These are phyloP conservation scores for Apium graveolens DNA, from an alignment of 129 eudicot species.

Conservation along the genomic window DNA sequence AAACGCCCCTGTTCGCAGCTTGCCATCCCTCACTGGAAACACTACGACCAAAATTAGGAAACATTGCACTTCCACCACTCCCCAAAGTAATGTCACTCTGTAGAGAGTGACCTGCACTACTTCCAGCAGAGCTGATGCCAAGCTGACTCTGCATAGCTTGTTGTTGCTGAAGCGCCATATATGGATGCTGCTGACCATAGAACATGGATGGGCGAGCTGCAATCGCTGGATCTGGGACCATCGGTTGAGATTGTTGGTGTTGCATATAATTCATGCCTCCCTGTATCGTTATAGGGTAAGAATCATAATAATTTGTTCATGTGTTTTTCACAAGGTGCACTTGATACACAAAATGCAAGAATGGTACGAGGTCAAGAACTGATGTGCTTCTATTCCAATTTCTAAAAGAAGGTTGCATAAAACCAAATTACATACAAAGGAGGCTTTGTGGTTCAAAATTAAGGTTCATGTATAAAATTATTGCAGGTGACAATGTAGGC, in stretches of 20 bases:
- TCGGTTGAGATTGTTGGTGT: slow-evolving; percentile 38
- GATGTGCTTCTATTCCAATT: not conserved
- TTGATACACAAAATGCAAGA: not conserved
- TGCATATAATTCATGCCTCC: slow-evolving; percentile 32
- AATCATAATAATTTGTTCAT: not conserved
- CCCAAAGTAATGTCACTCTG: slow-evolving; percentile 23
- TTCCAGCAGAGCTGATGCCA: slow-evolving; percentile 26
- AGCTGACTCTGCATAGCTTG: slow-evolving; percentile 35
- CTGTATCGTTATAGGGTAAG: slow-evolving; percentile 11
- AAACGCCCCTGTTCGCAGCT: slow-evolving; percentile 21
- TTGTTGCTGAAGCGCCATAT: slow-evolving; percentile 25
- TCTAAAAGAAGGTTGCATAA: not conserved
- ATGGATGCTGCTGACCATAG: slow-evolving; percentile 28
- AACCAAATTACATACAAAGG: not conserved
- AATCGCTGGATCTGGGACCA: slow-evolving; percentile 32
- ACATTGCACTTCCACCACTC: slow-evolving; percentile 20
- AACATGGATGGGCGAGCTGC: slow-evolving; percentile 28
- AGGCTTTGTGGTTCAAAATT: not conserved
- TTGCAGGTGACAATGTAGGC: not conserved
- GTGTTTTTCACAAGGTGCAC: not conserved
- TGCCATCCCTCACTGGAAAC: slow-evolving; percentile 28
- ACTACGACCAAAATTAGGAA: slow-evolving; percentile 21
- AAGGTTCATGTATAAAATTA: not conserved
- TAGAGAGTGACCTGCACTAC: slow-evolving; percentile 21
- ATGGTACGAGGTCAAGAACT: not conserved